These are phyloP conservation scores for Gastrolobium villosum DNA, from an alignment of 306 rosid species.

Conservation along the genomic window DNA sequence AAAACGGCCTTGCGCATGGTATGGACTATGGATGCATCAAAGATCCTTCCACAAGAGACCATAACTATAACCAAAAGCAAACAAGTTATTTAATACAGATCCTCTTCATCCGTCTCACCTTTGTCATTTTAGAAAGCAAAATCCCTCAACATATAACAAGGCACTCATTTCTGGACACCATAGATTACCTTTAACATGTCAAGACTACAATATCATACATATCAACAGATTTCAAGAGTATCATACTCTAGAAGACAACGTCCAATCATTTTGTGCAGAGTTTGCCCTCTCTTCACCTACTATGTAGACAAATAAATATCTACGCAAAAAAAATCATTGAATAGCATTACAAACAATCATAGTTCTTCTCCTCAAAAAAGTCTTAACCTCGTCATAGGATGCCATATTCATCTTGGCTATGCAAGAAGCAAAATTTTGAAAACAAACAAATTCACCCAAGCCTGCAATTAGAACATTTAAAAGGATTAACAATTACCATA, in stretches of 20 bases:
- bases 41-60: not conserved
- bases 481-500: conserved; percentile 20
- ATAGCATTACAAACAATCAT: conserved; percentile 54
- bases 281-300: conserved; percentile 32
- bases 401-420: conserved; percentile 45
- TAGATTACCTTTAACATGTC: conserved; percentile 37
- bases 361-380: not conserved
- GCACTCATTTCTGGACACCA: conserved; percentile 30
- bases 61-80: not conserved
- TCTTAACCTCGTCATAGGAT: conserved; percentile 42
- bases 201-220: conserved; percentile 47
- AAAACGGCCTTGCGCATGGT: not conserved
- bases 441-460: conserved; percentile 27
- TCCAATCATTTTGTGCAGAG: conserved; percentile 38
- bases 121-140: conserved; percentile 6
- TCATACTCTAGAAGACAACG: conserved; percentile 36
- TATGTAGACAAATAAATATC: conserved; percentile 16
- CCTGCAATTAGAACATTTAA: conserved; percentile 48
- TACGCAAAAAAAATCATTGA: conserved; percentile 17
- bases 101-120: not conserved
- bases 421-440: conserved; percentile 41
- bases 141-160: conserved; percentile 31
- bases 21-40: conserved; percentile 27
- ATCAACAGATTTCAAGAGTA: conserved; percentile 46
- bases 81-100: not conserved